phyloP scores from a whole-genome alignment of 495 filamentous ascomycete species.

The Penicillium malachiteum region DNA sequence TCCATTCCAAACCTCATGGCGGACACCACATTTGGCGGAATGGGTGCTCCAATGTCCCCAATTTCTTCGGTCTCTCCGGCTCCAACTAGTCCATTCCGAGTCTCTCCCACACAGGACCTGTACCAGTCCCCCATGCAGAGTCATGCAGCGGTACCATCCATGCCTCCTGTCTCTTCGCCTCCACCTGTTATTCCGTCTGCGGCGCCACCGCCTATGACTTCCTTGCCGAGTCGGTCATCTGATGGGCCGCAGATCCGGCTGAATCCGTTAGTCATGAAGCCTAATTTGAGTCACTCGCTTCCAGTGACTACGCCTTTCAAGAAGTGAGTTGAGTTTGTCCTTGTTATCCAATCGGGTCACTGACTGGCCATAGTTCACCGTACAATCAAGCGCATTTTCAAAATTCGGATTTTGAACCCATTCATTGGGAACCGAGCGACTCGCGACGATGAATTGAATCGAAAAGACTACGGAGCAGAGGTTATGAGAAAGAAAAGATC shows the following conservation, averaged over 20 bases:
- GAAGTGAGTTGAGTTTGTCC: constrained; percentile 30
- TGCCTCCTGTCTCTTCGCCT: constrained; percentile 34
- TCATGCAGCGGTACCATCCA: constrained; percentile 27
- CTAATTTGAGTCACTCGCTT: constrained; percentile 43
- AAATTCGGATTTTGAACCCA: constrained; percentile 80
- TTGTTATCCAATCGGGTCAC: constrained; percentile 27
- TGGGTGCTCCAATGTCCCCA: constrained; percentile 35
- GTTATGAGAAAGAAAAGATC: not conserved
- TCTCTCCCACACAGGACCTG: constrained; percentile 41
- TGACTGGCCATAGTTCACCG: constrained; percentile 59
- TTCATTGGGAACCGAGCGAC: constrained; percentile 45
- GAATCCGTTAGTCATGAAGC: constrained; percentile 51
- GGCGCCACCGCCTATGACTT: constrained; percentile 38
- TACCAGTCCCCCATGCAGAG: constrained; percentile 39
- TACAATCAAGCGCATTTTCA: constrained; percentile 84
- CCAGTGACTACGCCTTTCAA: constrained; percentile 47
- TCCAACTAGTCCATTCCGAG: constrained; percentile 46
- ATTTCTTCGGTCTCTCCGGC: constrained; percentile 45
- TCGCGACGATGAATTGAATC: constrained; percentile 25
- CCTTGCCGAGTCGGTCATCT: constrained; percentile 36
- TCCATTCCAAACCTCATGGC: constrained; percentile 46
- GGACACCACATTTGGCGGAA: constrained; percentile 35
- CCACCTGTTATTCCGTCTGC: constrained; percentile 31
- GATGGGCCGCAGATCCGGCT: constrained; percentile 45
- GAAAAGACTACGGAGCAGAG: not conserved